Evolutionary conservation across 257 asterid genomes (phyloP), one percentile per base, ranked within the genome.

Genomic region (Cynanchum wilfordii): DNA sequence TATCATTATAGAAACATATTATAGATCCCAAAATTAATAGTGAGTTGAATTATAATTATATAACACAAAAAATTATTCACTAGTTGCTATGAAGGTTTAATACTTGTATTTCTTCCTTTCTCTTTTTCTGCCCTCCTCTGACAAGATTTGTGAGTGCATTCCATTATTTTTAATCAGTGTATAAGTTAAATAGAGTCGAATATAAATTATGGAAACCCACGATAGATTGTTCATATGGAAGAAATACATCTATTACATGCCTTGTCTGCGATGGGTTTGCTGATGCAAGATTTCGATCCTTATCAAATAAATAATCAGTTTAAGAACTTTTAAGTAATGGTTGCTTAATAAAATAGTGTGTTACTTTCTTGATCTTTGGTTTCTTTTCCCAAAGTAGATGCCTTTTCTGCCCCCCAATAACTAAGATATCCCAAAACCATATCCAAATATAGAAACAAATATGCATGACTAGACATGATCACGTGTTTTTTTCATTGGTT

Each of bases 401-500:
- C 75, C 17, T 38, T 15, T 3, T 55, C 15, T 71, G 55, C 7
- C 62, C 10, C 38, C 42, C 67, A 24, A 56, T 22, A 40, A 7
- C 25, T 55, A 13, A 40, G 55, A 40, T 71, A 29, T 27, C n/a
- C 20, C 54, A 22, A 70, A 70, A 1, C 45, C 13, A 17, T 20
- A 47, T 29, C 50, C 50, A 64, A 24, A 68, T 49, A 22, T 66
- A 15, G 51, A 6, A 12, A 49, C 0, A 9, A 51, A 29, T 3
- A 51, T 29, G 49, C 62, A 69, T 69, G 63, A 29, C 13, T 8
- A 51, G 33, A 8, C 30, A 16, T 29, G 19, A 40, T 27, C 73
- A 22, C 55, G 58, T n/a, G 69, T 59, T 5, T 72, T 17, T 59
- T 38, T 59, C 66, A 59, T 59, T 59, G 66, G 66, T 59, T 30